Conservation (phyloP, 2,329 filamentous ascomycete species). For the Botryosphaeria dothidea region DNA sequence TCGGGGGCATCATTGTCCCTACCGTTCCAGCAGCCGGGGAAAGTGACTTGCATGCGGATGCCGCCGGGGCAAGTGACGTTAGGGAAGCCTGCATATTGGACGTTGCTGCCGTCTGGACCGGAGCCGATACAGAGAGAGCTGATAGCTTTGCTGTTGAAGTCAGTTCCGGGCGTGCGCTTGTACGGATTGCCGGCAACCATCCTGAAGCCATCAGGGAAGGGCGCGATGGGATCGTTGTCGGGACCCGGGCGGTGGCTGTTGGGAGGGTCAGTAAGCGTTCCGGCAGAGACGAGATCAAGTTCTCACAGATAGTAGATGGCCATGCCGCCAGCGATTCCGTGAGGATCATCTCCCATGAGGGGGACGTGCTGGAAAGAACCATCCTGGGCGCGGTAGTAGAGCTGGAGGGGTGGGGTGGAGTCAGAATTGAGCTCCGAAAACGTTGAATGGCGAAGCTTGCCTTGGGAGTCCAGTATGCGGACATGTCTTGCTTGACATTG, state of each 20-base stretch:
- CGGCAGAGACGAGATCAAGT: neutral
- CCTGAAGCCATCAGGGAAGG: constrained; percentile 70
- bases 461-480: constrained; percentile 75
- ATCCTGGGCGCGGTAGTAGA: constrained; percentile 64
- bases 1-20: constrained; percentile 55
- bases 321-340: constrained; percentile 57
- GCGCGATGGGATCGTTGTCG: constrained; percentile 64
- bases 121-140: constrained; percentile 57
- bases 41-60: constrained; percentile 67
- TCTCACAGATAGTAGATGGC: constrained; percentile 69
- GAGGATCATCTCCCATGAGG: constrained; percentile 50
- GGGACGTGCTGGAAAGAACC: constrained; percentile 65
- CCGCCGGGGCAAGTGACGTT: constrained; percentile 63
- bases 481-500: constrained; percentile 66
- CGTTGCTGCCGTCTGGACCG: neutral
- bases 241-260: constrained; percentile 46
- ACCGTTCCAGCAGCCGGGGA: constrained; percentile 74
- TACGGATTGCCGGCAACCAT: constrained; percentile 68
- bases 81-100: constrained; percentile 58
- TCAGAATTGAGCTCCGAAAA: no score
- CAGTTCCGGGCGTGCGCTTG: constrained; percentile 57
- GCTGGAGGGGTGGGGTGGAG: no score
- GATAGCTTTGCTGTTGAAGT: constrained; percentile 57
- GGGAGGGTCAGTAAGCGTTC: neutral
- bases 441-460: constrained; percentile 40